phyloP scores from a whole-genome alignment of 2,329 filamentous ascomycete genomes.

The Balansia obtecta region DNA sequence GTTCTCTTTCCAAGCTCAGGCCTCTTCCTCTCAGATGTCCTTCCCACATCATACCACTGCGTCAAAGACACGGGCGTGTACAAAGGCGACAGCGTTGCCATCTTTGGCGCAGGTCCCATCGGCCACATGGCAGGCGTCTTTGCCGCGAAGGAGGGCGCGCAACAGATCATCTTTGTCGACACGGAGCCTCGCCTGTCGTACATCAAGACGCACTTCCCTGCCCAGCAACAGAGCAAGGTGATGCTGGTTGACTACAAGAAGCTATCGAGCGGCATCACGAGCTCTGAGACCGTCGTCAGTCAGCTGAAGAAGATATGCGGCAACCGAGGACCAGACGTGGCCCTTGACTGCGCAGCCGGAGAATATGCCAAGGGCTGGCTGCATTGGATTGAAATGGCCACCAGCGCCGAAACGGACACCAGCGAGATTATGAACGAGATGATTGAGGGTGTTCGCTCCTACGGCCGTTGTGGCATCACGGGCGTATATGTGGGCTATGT shows the following conservation, averaged over 20 bases:
- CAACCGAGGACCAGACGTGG: constrained; percentile 61
- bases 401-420: constrained; percentile 72
- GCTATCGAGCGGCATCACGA: constrained; percentile 44
- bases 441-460: constrained; percentile 61
- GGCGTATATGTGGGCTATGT: constrained; percentile 54
- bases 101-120: constrained; percentile 79
- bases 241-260: constrained; percentile 57
- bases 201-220: constrained; percentile 48
- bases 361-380: constrained; percentile 51
- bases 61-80: constrained; percentile 79
- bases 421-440: constrained; percentile 72
- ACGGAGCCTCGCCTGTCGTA: constrained; percentile 57
- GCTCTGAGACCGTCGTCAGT: constrained; percentile 50
- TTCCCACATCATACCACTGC: constrained; percentile 67
- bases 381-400: constrained; percentile 42
- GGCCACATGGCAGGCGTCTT: constrained; percentile 76
- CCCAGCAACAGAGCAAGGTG: constrained; percentile 36
- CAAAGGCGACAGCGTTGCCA: constrained; percentile 61
- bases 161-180: constrained; percentile 68
- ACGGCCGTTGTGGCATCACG: constrained; percentile 64
- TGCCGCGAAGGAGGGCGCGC: constrained; percentile 60
- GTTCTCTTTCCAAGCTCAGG: constrained; percentile 15
- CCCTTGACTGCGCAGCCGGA: constrained; percentile 53
- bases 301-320: constrained; percentile 62
- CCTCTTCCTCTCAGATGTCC: constrained; percentile 69